phyloP scores from a whole-genome alignment of 2,329 filamentous ascomycete species.

The Lachnellula suecica region DNA sequence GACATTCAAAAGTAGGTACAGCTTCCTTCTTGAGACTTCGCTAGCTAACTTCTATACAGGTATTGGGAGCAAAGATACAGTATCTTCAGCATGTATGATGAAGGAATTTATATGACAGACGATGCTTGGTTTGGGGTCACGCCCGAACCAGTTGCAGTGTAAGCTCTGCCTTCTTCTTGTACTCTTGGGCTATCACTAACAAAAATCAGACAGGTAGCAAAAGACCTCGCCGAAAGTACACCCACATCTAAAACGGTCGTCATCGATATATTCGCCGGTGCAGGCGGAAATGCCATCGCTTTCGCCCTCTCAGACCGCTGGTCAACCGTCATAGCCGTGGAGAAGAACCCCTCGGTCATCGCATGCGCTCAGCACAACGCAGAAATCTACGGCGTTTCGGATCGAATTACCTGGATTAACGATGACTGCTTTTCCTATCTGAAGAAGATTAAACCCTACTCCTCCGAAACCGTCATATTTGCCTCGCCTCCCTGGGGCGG shows the following conservation, averaged over 20 bases:
- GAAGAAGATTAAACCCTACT: conserved; percentile 15
- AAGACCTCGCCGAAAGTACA: conserved; percentile 58
- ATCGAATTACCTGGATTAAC: conserved; percentile 80
- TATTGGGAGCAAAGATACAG: conserved; percentile 90
- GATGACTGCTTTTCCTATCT: conserved; percentile 72
- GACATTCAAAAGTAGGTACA: conserved; percentile 76
- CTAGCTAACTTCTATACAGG: conserved; percentile 42
- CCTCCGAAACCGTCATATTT: conserved; percentile 53
- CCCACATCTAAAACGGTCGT: conserved; percentile 41
- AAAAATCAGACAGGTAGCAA: conserved; percentile 64
- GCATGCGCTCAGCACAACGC: conserved; percentile 94
- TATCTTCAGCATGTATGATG: conserved; percentile 84
- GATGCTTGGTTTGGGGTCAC: conserved; percentile 97
- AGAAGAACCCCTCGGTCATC: conserved; percentile 76
- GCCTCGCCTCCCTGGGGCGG: conserved; percentile 75
- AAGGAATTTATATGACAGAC: conserved; percentile 87
- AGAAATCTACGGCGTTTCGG: conserved; percentile 74
- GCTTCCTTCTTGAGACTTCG: neutral
- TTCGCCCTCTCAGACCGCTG: conserved; percentile 81
- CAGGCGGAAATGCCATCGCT: conserved; percentile 92
- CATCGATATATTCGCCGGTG: conserved; percentile 88
- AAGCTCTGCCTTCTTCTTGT: conserved; percentile 31
- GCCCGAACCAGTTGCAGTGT: conserved; percentile 87
- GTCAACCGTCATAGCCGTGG: conserved; percentile 83
- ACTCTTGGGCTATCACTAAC: conserved; percentile 7